These are phyloP conservation scores for Aspergillus sp. DNA, from an alignment of 2,329 filamentous ascomycete genomes.

Conservation along the genomic window DNA sequence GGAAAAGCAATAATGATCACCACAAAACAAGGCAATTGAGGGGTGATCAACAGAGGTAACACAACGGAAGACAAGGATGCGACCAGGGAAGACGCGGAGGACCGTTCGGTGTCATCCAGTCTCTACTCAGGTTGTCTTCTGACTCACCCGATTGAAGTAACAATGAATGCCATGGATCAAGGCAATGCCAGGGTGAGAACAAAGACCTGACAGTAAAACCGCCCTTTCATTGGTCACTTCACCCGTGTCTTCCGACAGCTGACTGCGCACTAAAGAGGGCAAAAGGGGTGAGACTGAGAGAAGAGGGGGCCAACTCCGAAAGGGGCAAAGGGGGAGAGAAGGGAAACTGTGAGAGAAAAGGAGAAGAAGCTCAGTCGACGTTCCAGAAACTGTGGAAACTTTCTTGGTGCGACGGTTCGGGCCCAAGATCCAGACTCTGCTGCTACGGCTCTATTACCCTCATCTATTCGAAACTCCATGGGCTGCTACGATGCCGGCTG, in stretches of 20 bases:
- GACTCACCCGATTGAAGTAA: slow-evolving; percentile 1
- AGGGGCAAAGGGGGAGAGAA: slow-evolving; percentile 8
- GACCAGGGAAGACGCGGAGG: background rate
- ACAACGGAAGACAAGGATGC: background rate
- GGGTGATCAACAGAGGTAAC: background rate
- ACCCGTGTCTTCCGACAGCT: slow-evolving; percentile 9
- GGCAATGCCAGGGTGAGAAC: slow-evolving; percentile 5
- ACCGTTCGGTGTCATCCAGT: slow-evolving; percentile 3
- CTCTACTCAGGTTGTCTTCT: background rate
- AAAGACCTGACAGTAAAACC: background rate
- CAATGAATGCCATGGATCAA: background rate
- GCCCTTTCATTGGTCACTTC: background rate
- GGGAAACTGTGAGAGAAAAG: background rate
- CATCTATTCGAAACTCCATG: slow-evolving; percentile 24
- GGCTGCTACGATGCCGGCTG: slow-evolving; percentile 13
- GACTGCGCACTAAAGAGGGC: slow-evolving; percentile 3
- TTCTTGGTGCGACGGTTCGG: slow-evolving; percentile 20
- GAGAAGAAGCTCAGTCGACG: slow-evolving; percentile 13
- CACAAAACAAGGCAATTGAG: background rate
- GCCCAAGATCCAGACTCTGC: slow-evolving; percentile 23
- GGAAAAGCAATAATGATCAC: background rate
- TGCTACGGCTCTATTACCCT: slow-evolving; percentile 17
- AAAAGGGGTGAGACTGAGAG: slow-evolving; percentile 1
- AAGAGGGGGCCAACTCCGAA: background rate
- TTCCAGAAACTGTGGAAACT: slow-evolving; percentile 26